A percentile compares a stretch with the other conserved stretches of the same genome.
Evolutionary conservation across 2,329 filamentous ascomycete species (phyloP).

Genomic region (Hymenoscyphus occultus): DNA sequence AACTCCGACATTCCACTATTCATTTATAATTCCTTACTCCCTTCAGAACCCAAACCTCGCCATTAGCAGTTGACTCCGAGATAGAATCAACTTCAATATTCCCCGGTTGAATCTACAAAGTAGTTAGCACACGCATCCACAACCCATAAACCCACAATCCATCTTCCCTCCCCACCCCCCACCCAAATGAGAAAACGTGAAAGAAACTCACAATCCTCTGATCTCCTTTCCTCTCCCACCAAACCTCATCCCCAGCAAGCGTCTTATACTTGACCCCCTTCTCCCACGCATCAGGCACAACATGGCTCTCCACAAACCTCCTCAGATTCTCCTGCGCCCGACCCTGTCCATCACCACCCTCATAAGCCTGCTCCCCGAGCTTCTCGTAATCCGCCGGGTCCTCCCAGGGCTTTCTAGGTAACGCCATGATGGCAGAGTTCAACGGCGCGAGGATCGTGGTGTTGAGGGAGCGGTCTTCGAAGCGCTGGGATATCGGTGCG

Average conservation of each 20-base stretch:
- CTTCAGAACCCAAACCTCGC: constrained; percentile 66
- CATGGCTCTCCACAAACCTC: constrained; percentile 81
- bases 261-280: constrained; percentile 65
- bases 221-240: constrained; percentile 75
- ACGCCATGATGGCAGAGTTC: constrained; percentile 73
- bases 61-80: constrained; percentile 76
- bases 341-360: constrained; percentile 70
- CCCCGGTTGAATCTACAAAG: constrained; percentile 68
- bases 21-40: constrained; percentile 44
- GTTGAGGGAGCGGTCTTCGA: constrained; percentile 64
- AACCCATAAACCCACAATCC: constrained; percentile 42
- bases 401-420: constrained; percentile 87
- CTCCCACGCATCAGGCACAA: constrained; percentile 75
- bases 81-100: constrained; percentile 73
- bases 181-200: not conserved
- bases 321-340: constrained; percentile 73
- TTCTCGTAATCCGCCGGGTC: constrained; percentile 68
- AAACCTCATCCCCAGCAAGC: constrained; percentile 66
- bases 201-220: constrained; percentile 57
- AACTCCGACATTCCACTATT: not conserved
- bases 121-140: constrained; percentile 10
- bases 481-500: constrained; percentile 61
- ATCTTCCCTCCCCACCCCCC: constrained; percentile 32
- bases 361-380: constrained; percentile 69
- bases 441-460: constrained; percentile 84